A percentile compares a stretch with the other conserved stretches of the same genome.
phyloP scores from a whole-genome alignment of 2,329 filamentous ascomycete species.

The Davidsoniella neocaledoniae region DNA sequence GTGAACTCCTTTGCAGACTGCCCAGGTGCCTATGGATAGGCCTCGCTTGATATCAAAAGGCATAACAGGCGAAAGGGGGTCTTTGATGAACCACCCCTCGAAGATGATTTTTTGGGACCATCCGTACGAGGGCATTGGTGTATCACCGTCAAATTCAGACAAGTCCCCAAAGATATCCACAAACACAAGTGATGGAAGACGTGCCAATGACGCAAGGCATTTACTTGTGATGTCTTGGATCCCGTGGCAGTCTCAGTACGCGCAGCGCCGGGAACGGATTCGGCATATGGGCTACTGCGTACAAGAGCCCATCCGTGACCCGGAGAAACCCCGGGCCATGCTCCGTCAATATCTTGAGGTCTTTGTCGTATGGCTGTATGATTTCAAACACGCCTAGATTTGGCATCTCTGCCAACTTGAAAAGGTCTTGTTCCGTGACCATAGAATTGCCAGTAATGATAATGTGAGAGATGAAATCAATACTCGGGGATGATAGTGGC shows the following conservation, averaged over 20 bases:
- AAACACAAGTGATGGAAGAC: slow-evolving; percentile 28
- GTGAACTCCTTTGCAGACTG: too few species aligned
- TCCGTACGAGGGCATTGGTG: too few species aligned
- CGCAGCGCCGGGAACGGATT: slow-evolving; percentile 30
- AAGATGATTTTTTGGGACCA: too few species aligned
- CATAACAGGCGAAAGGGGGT: too few species aligned
- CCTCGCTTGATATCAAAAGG: too few species aligned
- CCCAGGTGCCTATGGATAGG: too few species aligned
- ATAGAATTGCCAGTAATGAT: slow-evolving; percentile 22
- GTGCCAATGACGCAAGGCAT: slow-evolving; percentile 25
- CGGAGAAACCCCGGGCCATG: slow-evolving; percentile 18
- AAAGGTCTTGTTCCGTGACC: slow-evolving; percentile 24
- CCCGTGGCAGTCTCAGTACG: slow-evolving; percentile 29
- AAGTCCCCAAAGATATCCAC: slow-evolving; percentile 20
- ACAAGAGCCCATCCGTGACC: slow-evolving; percentile 29
- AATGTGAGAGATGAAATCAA: slow-evolving; percentile 26
- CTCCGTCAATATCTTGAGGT: background rate
- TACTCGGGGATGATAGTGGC: slow-evolving; percentile 15
- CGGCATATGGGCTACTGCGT: slow-evolving; percentile 25
- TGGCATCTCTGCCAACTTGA: slow-evolving; percentile 24
- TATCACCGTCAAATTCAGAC: too few species aligned
- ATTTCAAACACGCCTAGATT: slow-evolving; percentile 34
- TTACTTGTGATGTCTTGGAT: slow-evolving; percentile 21
- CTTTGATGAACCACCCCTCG: too few species aligned
- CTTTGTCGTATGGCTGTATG: slow-evolving; percentile 19